Percentiles rank a stretch among this genome's conserved stretches.
phyloP scores from a whole-genome alignment of 2,329 filamentous ascomycete species.

The Penicillium sp. region DNA sequence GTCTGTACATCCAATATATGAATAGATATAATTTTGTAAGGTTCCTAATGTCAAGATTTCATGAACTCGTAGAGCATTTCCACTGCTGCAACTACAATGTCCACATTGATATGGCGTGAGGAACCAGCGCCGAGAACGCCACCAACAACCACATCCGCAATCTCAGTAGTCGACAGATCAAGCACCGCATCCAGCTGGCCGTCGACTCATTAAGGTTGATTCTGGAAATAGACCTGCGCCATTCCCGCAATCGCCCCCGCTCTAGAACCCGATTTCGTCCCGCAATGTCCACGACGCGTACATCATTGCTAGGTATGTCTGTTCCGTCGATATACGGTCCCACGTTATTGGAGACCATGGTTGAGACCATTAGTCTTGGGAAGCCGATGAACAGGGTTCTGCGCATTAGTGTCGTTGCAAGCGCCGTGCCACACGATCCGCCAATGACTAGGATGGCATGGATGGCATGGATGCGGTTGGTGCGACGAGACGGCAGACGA shows the following conservation, averaged over 20 bases:
- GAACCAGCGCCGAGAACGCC: conserved; percentile 58
- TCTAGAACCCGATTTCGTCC: conserved; percentile 57
- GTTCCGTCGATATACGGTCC: conserved; percentile 60
- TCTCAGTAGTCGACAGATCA: conserved; percentile 66
- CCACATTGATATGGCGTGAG: too few relatives aligned
- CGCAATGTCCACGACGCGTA: conserved; percentile 65
- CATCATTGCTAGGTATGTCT: conserved; percentile 64
- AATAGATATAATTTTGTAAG: too few relatives aligned
- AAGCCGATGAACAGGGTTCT: conserved; percentile 57
- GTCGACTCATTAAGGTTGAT: conserved; percentile 46
- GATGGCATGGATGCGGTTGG: too few relatives aligned
- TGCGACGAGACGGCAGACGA: conserved; percentile 43
- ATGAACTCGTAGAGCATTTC: too few relatives aligned
- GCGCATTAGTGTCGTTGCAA: conserved; percentile 58
- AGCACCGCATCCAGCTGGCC: conserved; percentile 58
- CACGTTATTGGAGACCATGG: conserved; percentile 62
- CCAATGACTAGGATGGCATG: conserved; percentile 57
- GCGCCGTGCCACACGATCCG: conserved; percentile 58
- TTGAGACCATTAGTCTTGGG: conserved; percentile 65
- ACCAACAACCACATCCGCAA: conserved; percentile 58
- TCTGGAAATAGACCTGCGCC: conserved; percentile 42
- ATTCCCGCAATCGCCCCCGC: conserved; percentile 57
- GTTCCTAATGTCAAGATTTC: too few relatives aligned
- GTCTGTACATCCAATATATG: too few relatives aligned
- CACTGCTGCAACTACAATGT: too few relatives aligned